A percentile compares a stretch with the other conserved stretches of the same genome.
These are phyloP conservation scores for Actinomortierella wolfii DNA, from an alignment of 371 early-diverging fungal genomes.

Conservation along the genomic window DNA sequence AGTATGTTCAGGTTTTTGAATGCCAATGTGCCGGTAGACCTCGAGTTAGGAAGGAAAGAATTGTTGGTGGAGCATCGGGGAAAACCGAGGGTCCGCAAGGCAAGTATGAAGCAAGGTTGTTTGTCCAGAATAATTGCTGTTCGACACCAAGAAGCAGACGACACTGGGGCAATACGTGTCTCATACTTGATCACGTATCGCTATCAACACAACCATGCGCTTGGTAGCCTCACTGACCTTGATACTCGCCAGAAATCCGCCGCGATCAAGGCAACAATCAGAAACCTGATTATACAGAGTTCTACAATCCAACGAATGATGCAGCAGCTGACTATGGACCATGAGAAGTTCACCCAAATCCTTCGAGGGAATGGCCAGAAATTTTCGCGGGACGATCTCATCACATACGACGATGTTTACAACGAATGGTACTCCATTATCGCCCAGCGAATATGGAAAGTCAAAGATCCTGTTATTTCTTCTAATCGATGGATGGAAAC, in stretches of 20 bases:
- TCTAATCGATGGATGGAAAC: conserved; percentile 14
- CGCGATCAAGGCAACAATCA: conserved; percentile 13
- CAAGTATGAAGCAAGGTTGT: conserved; percentile 9
- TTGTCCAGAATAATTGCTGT: conserved; percentile 4
- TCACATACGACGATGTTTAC: conserved; percentile 11
- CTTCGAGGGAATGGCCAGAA: conserved; percentile 6
- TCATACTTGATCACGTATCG: conserved; percentile 3
- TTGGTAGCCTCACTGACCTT: conserved; percentile 7
- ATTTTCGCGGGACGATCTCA: neutral
- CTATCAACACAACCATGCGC: conserved; percentile 12
- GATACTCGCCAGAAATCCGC: conserved; percentile 16
- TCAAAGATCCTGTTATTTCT: conserved; percentile 10
- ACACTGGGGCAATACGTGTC: neutral
- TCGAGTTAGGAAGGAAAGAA: neutral
- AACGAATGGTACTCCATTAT: conserved; percentile 9
- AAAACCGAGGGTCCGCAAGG: conserved; percentile 3
- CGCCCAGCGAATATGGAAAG: conserved; percentile 10
- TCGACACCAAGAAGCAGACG: neutral
- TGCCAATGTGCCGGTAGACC: conserved; percentile 3
- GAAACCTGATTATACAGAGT: conserved; percentile 10
- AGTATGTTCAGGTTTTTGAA: neutral
- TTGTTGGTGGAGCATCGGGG: conserved; percentile 2
- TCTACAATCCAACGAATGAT: conserved; percentile 15
- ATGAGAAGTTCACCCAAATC: conserved; percentile 18
- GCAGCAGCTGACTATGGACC: conserved; percentile 25